Percentiles rank a stretch among this genome's conserved stretches.
These are phyloP conservation scores for Ustilago xerochloae DNA, from an alignment of 1,284 basidiomycete species.

Conservation along the genomic window DNA sequence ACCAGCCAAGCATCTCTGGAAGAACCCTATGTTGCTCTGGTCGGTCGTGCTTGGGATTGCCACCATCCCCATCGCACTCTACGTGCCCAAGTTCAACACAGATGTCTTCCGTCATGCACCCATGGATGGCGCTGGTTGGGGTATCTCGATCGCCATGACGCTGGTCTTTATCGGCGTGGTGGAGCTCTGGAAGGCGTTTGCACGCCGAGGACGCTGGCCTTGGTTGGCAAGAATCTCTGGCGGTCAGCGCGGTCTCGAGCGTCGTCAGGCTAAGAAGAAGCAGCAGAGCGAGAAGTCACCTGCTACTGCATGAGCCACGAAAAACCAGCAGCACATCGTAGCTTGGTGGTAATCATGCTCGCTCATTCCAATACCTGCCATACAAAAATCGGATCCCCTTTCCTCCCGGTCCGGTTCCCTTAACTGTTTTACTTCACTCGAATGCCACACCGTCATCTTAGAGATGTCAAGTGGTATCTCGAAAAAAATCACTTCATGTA, in stretches of 20 bases:
- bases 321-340: too few relatives aligned
- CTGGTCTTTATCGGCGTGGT: slow-evolving; percentile 44
- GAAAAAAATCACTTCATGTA: too few relatives aligned
- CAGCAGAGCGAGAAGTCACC: slow-evolving; percentile 11
- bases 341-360: too few relatives aligned
- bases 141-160: slow-evolving; percentile 53
- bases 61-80: slow-evolving; percentile 59
- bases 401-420: too few relatives aligned
- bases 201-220: slow-evolving; percentile 52
- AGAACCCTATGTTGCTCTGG: slow-evolving; percentile 60
- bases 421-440: too few relatives aligned
- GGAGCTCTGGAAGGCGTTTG: slow-evolving; percentile 61
- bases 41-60: slow-evolving; percentile 54
- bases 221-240: slow-evolving; percentile 60
- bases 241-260: slow-evolving; percentile 48
- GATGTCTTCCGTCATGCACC: slow-evolving; percentile 58
- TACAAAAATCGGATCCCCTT: too few relatives aligned
- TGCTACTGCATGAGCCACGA: slow-evolving; percentile 8
- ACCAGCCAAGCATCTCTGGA: slow-evolving; percentile 53
- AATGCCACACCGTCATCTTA: too few relatives aligned
- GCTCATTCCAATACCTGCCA: too few relatives aligned
- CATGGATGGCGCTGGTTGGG: slow-evolving; percentile 58
- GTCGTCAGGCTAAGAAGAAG: slow-evolving; percentile 38
- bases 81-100: slow-evolving; percentile 61
- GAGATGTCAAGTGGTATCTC: too few relatives aligned